Conservation (phyloP, 352 stramenopile genomes). For the Pythium dissimile region DNA sequence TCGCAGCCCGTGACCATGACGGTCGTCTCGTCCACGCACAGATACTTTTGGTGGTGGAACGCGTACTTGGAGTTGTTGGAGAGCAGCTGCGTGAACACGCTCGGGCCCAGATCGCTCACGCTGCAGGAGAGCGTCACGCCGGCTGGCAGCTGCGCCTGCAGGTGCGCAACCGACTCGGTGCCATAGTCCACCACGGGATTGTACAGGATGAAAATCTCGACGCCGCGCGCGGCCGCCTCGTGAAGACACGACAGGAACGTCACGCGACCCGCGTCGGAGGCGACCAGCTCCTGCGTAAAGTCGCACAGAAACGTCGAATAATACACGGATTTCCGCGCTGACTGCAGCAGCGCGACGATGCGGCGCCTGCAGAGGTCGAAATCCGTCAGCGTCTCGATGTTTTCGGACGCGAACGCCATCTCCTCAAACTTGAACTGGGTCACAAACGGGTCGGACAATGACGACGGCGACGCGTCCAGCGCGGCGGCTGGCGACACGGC, state of each 20-base stretch:
- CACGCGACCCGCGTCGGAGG: slow-evolving; percentile 11
- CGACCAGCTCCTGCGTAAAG: slow-evolving; percentile 50
- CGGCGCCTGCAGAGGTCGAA: slow-evolving; percentile 62
- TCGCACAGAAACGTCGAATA: slow-evolving; percentile 84
- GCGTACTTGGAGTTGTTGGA: slow-evolving; percentile 83
- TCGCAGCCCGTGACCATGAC: slow-evolving; percentile 81
- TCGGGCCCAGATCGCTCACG: slow-evolving; percentile 67
- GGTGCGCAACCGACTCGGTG: slow-evolving; percentile 45
- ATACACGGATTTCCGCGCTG: slow-evolving; percentile 55
- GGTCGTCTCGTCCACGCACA: slow-evolving; percentile 54
- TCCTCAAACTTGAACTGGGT: slow-evolving; percentile 52
- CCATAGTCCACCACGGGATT: slow-evolving; percentile 75
- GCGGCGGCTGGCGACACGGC: not conserved
- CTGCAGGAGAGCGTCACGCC: slow-evolving; percentile 52
- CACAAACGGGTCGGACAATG: slow-evolving; percentile 2
- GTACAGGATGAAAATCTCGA: slow-evolving; percentile 69
- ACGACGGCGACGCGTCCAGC: not conserved
- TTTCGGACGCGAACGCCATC: slow-evolving; percentile 49
- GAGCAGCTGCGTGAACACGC: slow-evolving; percentile 28
- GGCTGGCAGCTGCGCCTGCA: slow-evolving; percentile 41
- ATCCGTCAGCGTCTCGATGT: slow-evolving; percentile 43
- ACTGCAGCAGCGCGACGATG: slow-evolving; percentile 56
- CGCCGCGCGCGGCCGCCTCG: slow-evolving; percentile 51
- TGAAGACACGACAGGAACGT: slow-evolving; percentile 66
- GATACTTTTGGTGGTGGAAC: slow-evolving; percentile 83